Evolutionary conservation across 2,329 filamentous ascomycete species (phyloP).

Genomic region (Xylariales sp.): DNA sequence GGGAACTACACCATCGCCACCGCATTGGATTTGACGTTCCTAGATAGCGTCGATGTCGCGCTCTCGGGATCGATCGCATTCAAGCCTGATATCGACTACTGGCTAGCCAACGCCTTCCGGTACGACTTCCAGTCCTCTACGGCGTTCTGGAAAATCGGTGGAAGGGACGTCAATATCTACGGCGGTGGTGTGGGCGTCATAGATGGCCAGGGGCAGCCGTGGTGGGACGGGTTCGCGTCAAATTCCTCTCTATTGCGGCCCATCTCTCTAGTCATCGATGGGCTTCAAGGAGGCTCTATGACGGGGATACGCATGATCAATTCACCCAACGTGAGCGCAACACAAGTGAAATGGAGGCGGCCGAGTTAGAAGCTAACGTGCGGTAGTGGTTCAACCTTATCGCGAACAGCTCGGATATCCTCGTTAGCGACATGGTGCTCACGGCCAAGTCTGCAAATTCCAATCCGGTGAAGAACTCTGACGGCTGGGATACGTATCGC

Average conservation of each 20-base stretch:
- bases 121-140: slow-evolving; percentile 74
- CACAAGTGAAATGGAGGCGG: too few relatives aligned
- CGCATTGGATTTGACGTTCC: slow-evolving; percentile 72
- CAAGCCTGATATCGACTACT: slow-evolving; percentile 73
- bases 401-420: slow-evolving; percentile 72
- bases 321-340: slow-evolving; percentile 37
- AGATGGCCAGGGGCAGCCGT: slow-evolving; percentile 72
- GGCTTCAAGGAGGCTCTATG: slow-evolving; percentile 37
- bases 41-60: slow-evolving; percentile 72
- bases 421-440: slow-evolving; percentile 73
- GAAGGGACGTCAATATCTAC: slow-evolving; percentile 70
- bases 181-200: slow-evolving; percentile 61
- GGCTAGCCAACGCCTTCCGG: slow-evolving; percentile 72
- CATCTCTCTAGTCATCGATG: slow-evolving; percentile 38
- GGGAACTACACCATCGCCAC: slow-evolving; percentile 71
- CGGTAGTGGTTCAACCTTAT: slow-evolving; percentile 72
- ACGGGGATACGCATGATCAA: slow-evolving; percentile 38
- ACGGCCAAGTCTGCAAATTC: slow-evolving; percentile 58
- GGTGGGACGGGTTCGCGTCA: slow-evolving; percentile 71
- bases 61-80: slow-evolving; percentile 68
- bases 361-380: slow-evolving; percentile 12
- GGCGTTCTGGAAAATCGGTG: slow-evolving; percentile 61
- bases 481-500: slow-evolving; percentile 74
- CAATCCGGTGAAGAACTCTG: slow-evolving; percentile 70
- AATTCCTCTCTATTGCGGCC: slow-evolving; percentile 40